Base-by-base conservation (phyloP, 1,284 basidiomycete genomes). In the Cryptococcus amylolentus region DNA sequence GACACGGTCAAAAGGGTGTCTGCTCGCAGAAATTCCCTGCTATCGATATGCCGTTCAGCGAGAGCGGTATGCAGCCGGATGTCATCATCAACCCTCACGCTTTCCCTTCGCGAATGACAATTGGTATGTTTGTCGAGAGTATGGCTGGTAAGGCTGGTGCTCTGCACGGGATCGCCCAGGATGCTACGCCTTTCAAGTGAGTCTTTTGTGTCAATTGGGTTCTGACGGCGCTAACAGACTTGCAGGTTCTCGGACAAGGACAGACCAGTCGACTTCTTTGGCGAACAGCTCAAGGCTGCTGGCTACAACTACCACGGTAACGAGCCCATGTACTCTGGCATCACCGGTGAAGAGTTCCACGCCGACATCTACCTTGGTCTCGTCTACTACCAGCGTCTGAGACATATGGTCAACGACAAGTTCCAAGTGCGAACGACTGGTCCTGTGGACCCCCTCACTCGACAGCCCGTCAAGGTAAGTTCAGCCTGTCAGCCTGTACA, bases 21-120 rank as follows among this genome's bases (percentile, higher is more conserved):
- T 98, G 94, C 76, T 98, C 95, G 54, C 96, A 98, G 73, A 98
- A 97, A 79, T 99, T 94, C 91, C 95, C 96, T 3, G 85, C 88
- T 37, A 81, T 97, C 65, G 96, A 99, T 76, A 98, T 99, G 96
- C 96, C 96, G 8, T 98, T 98, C 82, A 88, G 86, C 63, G 96
- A 99, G 80, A 95, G 91, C 63, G 96, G 96, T 13, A 94, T 99
- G 84, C 95, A 98, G 77, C 96, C 96, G 1, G 96, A 99, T 77
- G 87, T 98, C 53, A 98, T 99, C 76, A 98, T 99, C 81, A 99
- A 99, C 78, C 96, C 96, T 37, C 96, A 99, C 77, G 96, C 96
- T 20, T 98, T 99, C 83, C 96, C 96, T 1, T 91, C 88, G 81
- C 91, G 96, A 67, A 99, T 99, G 96, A 99, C 96, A 7, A 99